Percentiles rank a stretch among this genome's conserved stretches.
These are phyloP conservation scores for Botryotinia calthae DNA, from an alignment of 2,329 filamentous ascomycete species.

Conservation along the genomic window DNA sequence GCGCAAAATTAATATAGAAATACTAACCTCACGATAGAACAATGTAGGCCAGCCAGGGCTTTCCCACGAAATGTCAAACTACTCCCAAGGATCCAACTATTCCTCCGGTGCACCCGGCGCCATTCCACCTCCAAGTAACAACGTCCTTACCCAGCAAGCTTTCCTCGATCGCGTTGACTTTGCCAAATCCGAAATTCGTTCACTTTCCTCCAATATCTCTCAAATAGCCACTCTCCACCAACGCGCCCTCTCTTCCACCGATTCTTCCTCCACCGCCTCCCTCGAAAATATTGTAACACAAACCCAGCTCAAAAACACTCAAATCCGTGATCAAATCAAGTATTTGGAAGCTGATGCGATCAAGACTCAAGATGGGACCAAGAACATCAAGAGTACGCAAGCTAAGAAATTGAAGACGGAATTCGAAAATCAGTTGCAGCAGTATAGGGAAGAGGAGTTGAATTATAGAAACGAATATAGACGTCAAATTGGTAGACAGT, in stretches of 20 bases:
- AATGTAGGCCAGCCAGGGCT: slow-evolving; percentile 29
- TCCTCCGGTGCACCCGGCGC: slow-evolving; percentile 31
- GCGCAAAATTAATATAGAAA: neutral
- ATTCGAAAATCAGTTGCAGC: slow-evolving; percentile 69
- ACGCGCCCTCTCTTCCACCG: slow-evolving; percentile 65
- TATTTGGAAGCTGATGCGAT: slow-evolving; percentile 68
- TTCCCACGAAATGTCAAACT: slow-evolving; percentile 18
- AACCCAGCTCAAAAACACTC: slow-evolving; percentile 70
- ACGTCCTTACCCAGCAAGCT: slow-evolving; percentile 59
- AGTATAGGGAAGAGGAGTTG: slow-evolving; percentile 69
- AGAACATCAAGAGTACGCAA: slow-evolving; percentile 69
- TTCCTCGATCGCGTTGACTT: slow-evolving; percentile 67
- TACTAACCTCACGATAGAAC: slow-evolving; percentile 17
- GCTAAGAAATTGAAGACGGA: slow-evolving; percentile 69
- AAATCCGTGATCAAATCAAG: slow-evolving; percentile 77
- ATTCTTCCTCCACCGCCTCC: slow-evolving; percentile 49
- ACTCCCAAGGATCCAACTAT: slow-evolving; percentile 15
- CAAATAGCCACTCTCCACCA: slow-evolving; percentile 69
- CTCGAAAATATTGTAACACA: slow-evolving; percentile 65
- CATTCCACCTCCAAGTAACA: slow-evolving; percentile 32
- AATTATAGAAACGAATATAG: slow-evolving; percentile 69
- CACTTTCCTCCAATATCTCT: slow-evolving; percentile 64
- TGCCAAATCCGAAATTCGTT: slow-evolving; percentile 65
- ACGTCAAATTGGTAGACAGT: slow-evolving; percentile 77
- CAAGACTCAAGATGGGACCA: slow-evolving; percentile 59